phyloP scores from a whole-genome alignment of 164 flowering plant species.

The Macadamia tetraphylla region DNA sequence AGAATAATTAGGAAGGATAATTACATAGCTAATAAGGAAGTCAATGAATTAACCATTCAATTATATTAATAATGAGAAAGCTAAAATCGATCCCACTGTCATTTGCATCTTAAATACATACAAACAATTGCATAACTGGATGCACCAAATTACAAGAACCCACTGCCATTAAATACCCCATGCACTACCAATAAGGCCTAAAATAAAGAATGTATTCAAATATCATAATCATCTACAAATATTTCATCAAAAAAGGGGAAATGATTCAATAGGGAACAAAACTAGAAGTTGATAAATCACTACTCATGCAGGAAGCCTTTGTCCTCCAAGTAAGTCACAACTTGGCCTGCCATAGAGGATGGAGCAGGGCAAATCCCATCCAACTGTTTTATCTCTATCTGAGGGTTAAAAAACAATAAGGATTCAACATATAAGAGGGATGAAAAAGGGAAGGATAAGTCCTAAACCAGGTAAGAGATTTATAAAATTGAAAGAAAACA shows the following conservation, averaged over 20 bases:
- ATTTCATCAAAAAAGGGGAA: background rate
- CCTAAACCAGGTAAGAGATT: background rate
- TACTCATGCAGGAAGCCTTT: constrained; percentile 40
- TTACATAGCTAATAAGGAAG: too few species aligned
- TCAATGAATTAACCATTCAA: too few species aligned
- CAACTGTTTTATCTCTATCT: constrained; percentile 43
- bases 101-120: too few species aligned
- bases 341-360: constrained; percentile 40
- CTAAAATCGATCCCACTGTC: too few species aligned
- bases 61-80: too few species aligned
- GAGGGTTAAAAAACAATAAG: constrained; percentile 7
- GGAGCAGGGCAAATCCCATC: constrained; percentile 46
- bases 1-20: too few species aligned
- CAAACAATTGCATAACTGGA: too few species aligned
- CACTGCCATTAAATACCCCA: too few species aligned
- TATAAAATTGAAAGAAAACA: background rate
- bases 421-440: background rate
- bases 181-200: too few species aligned
- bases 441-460: background rate
- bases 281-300: constrained; percentile 5
- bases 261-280: background rate
- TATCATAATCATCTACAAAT: background rate
- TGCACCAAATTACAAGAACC: too few species aligned
- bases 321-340: constrained; percentile 50
- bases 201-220: too few species aligned